A percentile compares a stretch with the other conserved stretches of the same genome.
Conservation (phyloP, 129 eudicot genomes). For the Artemisia argyi region DNA sequence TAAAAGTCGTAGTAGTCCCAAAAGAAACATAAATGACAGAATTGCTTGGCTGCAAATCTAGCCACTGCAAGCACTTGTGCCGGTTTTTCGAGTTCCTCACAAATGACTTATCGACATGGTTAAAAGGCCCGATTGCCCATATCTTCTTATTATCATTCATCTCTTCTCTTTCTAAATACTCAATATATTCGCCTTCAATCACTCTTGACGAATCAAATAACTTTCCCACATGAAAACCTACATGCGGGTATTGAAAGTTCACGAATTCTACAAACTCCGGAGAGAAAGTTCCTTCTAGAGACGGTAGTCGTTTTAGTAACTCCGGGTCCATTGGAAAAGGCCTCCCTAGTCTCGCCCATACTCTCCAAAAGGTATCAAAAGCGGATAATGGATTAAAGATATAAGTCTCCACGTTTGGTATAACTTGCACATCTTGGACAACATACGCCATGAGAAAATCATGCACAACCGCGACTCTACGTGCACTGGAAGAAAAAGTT, state of each 20-base stretch:
- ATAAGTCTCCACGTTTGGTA: slow-evolving; percentile 51
- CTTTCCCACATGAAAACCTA: slow-evolving; percentile 30
- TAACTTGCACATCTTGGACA: slow-evolving; percentile 41
- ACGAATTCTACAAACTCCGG: slow-evolving; percentile 12
- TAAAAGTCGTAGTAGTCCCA: slow-evolving; percentile 29
- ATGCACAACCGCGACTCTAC: slow-evolving; percentile 45
- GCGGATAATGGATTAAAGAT: slow-evolving; percentile 43
- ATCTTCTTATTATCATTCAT: slow-evolving; percentile 16
- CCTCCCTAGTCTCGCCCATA: slow-evolving; percentile 17
- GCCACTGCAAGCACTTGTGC: slow-evolving; percentile 40
- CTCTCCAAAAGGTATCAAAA: slow-evolving; percentile 24
- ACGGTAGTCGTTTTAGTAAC: slow-evolving; percentile 31
- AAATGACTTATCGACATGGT: background rate
- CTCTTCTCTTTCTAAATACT: slow-evolving; percentile 33
- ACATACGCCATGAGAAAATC: slow-evolving; percentile 52
- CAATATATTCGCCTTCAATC: slow-evolving; percentile 34
- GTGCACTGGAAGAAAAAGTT: slow-evolving; percentile 25
- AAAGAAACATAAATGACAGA: slow-evolving; percentile 51
- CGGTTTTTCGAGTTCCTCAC: background rate
- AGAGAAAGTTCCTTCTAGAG: slow-evolving; percentile 30
- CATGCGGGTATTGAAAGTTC: background rate
- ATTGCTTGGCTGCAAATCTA: slow-evolving; percentile 31
- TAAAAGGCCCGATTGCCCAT: slow-evolving; percentile 59
- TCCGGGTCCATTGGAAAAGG: slow-evolving; percentile 23
- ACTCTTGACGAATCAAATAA: slow-evolving; percentile 36